Evolutionary conservation across 352 stramenopile genomes (phyloP), one percentile per base, ranked within the genome.

Genomic region (Elongisporangium anandrum): DNA sequence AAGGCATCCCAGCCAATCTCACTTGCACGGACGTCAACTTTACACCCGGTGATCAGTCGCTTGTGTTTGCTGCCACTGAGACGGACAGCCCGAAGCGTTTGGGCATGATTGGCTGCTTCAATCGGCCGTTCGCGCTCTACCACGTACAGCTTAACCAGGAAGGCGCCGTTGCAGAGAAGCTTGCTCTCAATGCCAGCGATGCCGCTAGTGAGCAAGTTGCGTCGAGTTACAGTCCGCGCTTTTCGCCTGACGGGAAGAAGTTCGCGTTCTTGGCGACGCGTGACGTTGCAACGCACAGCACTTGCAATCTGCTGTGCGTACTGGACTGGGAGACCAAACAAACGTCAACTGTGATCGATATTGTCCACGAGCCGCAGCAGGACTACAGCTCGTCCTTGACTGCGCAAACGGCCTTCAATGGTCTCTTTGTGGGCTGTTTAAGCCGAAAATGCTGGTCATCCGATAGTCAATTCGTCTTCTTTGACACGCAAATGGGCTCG

Each of bases 31-130:
- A 93, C 49, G 77, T 91, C 20, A 61, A 65, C 15, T 93, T 94
- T 45, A 80, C 75, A 15, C 81, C 82, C 0, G 58, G 59, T 16
- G 74, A 89, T 56, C 63, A 80, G 20, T 70, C 72, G 0, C 63
- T 94, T 17, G 69, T 94, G 49, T 90, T 92, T 69, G 72, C 79
- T 16, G 82, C 66, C 12, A 89, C 79, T 2, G 70, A 78, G 54
- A 88, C 73, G 20, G 64, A 83, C 45, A 69, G 62, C 23, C 75
- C 79, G 17, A 87, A 84, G 51, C 69, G 79, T 20, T 60, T 94
- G 9, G 87, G 87, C 7, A 79, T 96, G 52, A 87, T 95, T 57
- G 94, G 94, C 71, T 96, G 86, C 69, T 94, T 87, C 70, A 94
- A 95, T 61, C 77, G 87, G 12, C 80, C 80, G 0, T 87, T 82